phyloP scores from a whole-genome alignment of 73 alveolate genomes.

The Paramecium octaurelia region DNA sequence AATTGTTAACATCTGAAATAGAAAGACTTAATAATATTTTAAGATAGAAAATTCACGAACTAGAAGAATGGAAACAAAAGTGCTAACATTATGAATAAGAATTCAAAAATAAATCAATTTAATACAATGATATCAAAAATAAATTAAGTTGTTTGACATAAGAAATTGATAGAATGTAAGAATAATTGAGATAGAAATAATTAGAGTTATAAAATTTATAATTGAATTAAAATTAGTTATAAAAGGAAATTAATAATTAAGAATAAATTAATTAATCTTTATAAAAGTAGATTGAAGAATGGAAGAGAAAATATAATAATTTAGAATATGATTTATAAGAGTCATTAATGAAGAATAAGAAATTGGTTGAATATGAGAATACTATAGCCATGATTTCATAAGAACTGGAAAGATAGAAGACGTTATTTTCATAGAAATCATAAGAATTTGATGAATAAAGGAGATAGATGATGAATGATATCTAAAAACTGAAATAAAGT shows the following conservation, averaged over 20 bases:
- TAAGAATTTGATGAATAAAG: not conserved
- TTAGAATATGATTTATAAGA: conserved; percentile 9
- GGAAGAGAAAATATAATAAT: conserved; percentile 30
- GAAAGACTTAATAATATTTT: conserved; percentile 26
- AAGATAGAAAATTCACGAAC: not conserved
- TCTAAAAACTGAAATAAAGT: not conserved
- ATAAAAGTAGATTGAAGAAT: not conserved
- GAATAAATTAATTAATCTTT: not conserved
- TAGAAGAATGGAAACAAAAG: conserved; percentile 11
- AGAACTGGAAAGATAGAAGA: not conserved
- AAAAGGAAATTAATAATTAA: not conserved
- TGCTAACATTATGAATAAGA: not conserved
- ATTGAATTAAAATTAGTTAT: not conserved
- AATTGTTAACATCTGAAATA: not conserved
- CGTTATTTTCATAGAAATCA: not conserved
- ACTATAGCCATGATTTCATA: not conserved
- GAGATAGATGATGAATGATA: not conserved
- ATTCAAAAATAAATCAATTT: not conserved
- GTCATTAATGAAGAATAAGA: not conserved
- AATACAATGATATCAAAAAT: not conserved
- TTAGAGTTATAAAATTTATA: not conserved
- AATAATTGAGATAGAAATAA: not conserved
- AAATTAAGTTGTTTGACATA: not conserved
- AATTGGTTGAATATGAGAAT: conserved; percentile 21
- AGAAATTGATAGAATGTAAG: conserved; percentile 45